phyloP scores from a whole-genome alignment of 306 rosid species.

The Spatholobus suberectus region DNA sequence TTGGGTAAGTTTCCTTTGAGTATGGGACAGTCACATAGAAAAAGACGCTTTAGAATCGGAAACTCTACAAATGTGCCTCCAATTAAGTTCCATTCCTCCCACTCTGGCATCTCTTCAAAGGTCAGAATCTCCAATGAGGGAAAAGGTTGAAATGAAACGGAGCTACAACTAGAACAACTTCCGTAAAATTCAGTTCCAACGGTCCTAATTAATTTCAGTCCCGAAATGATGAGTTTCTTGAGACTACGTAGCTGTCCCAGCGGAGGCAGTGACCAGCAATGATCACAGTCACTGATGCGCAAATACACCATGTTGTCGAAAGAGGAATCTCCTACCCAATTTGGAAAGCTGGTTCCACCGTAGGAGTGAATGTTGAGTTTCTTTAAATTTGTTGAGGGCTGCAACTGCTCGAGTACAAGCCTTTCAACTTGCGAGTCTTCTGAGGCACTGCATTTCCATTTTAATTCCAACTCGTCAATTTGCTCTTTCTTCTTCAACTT shows the following conservation, averaged over 20 bases:
- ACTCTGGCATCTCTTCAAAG: background rate
- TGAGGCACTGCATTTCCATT: background rate
- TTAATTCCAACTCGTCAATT: background rate
- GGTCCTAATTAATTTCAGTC: background rate
- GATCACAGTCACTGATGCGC: background rate
- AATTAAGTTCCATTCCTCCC: conserved; percentile 24
- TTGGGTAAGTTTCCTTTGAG: background rate
- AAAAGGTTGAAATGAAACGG: background rate
- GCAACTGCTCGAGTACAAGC: background rate
- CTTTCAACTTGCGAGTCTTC: background rate
- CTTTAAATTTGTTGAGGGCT: conserved; percentile 7
- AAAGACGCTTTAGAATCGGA: background rate
- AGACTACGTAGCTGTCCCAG: background rate
- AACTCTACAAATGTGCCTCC: background rate
- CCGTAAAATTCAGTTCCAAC: conserved; percentile 7
- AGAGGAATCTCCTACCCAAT: conserved; percentile 4
- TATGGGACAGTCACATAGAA: background rate
- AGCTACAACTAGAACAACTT: no score
- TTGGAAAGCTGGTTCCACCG: conserved; percentile 5
- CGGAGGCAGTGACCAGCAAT: conserved; percentile 5
- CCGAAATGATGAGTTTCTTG: background rate
- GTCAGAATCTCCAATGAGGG: background rate
- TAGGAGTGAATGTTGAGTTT: background rate
- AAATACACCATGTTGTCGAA: background rate
- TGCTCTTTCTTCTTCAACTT: background rate